These are phyloP conservation scores for Hyaloscypha bicolor DNA, from an alignment of 495 filamentous ascomycete species.

Conservation along the genomic window DNA sequence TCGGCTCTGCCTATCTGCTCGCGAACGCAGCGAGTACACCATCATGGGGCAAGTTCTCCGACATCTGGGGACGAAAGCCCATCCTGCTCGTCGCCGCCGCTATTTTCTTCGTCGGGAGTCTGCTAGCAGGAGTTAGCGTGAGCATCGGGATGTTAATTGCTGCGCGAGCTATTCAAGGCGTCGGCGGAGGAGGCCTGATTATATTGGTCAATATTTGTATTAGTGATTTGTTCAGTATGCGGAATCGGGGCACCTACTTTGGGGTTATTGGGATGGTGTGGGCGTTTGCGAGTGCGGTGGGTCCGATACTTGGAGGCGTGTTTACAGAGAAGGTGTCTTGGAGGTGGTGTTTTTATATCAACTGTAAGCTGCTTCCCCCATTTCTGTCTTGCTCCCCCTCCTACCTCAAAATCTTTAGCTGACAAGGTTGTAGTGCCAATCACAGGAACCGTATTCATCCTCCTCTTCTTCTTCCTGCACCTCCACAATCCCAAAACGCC, in stretches of 20 bases:
- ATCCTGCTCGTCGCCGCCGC: slow-evolving; percentile 72
- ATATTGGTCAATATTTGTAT: slow-evolving; percentile 83
- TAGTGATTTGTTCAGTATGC: slow-evolving; percentile 76
- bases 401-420: not conserved
- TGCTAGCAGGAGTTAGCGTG: slow-evolving; percentile 68
- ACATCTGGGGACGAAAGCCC: slow-evolving; percentile 85
- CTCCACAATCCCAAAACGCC: slow-evolving; percentile 77
- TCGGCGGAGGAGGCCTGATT: slow-evolving; percentile 82
- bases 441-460: slow-evolving; percentile 66
- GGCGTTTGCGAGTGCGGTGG: slow-evolving; percentile 73
- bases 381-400: too few relatives aligned
- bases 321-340: slow-evolving; percentile 64
- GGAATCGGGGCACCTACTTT: slow-evolving; percentile 60
- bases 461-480: slow-evolving; percentile 71
- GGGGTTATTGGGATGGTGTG: slow-evolving; percentile 66
- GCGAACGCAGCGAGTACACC: slow-evolving; percentile 70
- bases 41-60: slow-evolving; percentile 80
- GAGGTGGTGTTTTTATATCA: slow-evolving; percentile 40
- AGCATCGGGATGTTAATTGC: slow-evolving; percentile 76
- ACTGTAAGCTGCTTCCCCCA: slow-evolving; percentile 46
- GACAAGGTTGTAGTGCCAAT: slow-evolving; percentile 57
- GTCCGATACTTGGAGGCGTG: slow-evolving; percentile 75
- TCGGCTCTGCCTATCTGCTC: slow-evolving; percentile 71
- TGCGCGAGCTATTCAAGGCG: slow-evolving; percentile 76
- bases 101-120: slow-evolving; percentile 74